Base-by-base conservation (phyloP, 306 rosid genomes). In the Styphnolobium japonicum region DNA sequence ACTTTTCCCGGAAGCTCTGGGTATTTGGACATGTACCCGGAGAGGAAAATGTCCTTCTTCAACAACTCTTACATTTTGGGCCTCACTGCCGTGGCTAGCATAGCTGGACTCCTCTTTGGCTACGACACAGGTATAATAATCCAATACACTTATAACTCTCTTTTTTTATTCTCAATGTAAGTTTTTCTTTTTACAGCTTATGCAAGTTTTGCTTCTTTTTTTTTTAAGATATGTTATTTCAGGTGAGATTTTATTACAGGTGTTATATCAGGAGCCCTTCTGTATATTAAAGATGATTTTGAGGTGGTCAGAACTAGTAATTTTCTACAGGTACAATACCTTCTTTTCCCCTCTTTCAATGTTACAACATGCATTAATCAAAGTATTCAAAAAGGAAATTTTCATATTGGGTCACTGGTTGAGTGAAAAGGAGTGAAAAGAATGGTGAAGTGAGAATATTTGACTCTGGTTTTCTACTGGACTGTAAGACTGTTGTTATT, bases 1-100 rank as follows among this genome's bases (percentile, higher is more conserved):
- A n/a, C n/a, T n/a, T n/a, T n/a, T n/a, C n/a, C n/a, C n/a, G 89
- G 89, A 68, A 86, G 89, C 73, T 79, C 84, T 0, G 84, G 86
- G 10, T 86, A 86, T 62, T 67, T 86, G 48, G 89, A 86, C 0
- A 39, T 48, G 6, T 66, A 79, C 45, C 89, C 89, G 2, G 82
- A 79, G 15, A 79, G 89, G 23, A 86, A 82, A 63, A 64, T 82
- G 12, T 82, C 80, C 4, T 3, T 29, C 21, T 86, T 86, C 31
- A 75, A 64, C 8, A 86, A 82, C 16, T 84, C 89, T 37, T 79
- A 86, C 46, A 79, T 86, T 39, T 65, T 86, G 7, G 65, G 67
- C 0, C 82, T 86, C 82, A 86, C 89, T 70, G 72, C 77, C 4
- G 82, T 80, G 0, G 84, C 89, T 16, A 84, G 89, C 69, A 86